A percentile compares a stretch with the other conserved stretches of the same genome.
These are phyloP conservation scores for Pseudoturritis turrita DNA, from an alignment of 345 rosid genomes.

Conservation along the genomic window DNA sequence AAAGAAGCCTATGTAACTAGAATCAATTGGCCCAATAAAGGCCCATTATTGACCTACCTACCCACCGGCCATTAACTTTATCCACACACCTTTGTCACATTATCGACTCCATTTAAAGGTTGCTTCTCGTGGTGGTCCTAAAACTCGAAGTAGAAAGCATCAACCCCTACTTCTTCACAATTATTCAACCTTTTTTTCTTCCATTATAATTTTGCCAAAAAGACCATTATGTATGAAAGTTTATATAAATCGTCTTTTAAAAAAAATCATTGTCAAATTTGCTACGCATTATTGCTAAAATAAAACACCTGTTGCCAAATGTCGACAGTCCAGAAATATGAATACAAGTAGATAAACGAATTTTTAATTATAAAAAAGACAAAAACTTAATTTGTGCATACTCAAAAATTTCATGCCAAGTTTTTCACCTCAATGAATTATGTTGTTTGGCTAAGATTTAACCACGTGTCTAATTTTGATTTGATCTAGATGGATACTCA, in stretches of 20 bases:
- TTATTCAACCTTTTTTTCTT: not conserved
- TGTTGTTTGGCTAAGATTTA: conserved; percentile 49
- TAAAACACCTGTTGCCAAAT: conserved; percentile 31
- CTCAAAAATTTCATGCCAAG: conserved; percentile 14
- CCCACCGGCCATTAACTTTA: conserved; percentile 5
- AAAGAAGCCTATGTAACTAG: too few relatives aligned
- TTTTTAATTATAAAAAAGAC: conserved; percentile 6
- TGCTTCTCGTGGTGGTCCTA: conserved; percentile 25
- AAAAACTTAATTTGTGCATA: not conserved
- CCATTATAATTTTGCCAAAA: not conserved
- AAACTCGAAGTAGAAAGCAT: conserved; percentile 8
- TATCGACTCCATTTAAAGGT: conserved; percentile 5
- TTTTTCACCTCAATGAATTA: not conserved
- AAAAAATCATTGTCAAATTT: not conserved
- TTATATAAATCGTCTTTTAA: not conserved
- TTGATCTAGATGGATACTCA: conserved; percentile 43
- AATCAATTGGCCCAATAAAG: too few relatives aligned
- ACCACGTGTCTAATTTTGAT: conserved; percentile 38
- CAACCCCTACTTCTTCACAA: conserved; percentile 1
- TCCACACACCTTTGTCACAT: not conserved
- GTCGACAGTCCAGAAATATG: conserved; percentile 14
- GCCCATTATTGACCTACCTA: conserved; percentile 11
- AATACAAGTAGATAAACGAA: conserved; percentile 10
- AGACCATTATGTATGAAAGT: not conserved
- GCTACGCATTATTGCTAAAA: conserved; percentile 3